These are phyloP conservation scores for Neurospora pannonica DNA, from an alignment of 495 filamentous ascomycete genomes.

Conservation along the genomic window DNA sequence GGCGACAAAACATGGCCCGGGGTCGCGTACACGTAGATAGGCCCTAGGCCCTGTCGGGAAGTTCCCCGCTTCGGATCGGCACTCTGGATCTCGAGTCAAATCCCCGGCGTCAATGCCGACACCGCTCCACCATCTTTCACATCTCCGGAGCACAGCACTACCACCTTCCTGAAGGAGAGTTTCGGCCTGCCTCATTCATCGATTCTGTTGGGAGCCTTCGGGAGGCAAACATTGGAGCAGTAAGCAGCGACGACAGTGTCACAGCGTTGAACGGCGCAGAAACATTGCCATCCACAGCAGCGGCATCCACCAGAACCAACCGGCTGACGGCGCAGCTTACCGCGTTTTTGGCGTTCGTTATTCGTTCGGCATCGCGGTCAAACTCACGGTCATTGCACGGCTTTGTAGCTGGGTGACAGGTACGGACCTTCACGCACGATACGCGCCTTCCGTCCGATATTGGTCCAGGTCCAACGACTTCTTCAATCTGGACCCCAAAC, in stretches of 20 bases:
- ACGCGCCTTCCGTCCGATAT: not conserved
- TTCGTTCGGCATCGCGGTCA: not conserved
- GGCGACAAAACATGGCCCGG: not conserved
- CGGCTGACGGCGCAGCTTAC: not conserved
- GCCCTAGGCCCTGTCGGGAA: not conserved
- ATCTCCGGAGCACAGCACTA: not conserved
- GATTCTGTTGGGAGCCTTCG: not conserved
- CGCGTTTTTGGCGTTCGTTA: not conserved
- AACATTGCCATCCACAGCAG: not conserved
- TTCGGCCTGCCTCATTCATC: not conserved
- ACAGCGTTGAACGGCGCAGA: not conserved
- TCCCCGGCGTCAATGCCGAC: not conserved
- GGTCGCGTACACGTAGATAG: not conserved
- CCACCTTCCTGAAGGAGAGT: not conserved
- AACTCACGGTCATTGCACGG: not conserved
- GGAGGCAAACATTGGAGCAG: not conserved
- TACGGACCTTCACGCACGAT: not conserved
- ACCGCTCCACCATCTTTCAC: not conserved
- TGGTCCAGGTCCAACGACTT: not conserved
- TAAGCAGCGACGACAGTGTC: not conserved
- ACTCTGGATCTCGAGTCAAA: not conserved
- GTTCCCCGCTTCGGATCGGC: not conserved
- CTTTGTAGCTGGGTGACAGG: not conserved
- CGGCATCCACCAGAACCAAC: not conserved
- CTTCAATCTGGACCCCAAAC: not conserved